Evolutionary conservation across 2,329 filamentous ascomycete species (phyloP).

Genomic region (Juglanconis sp.): DNA sequence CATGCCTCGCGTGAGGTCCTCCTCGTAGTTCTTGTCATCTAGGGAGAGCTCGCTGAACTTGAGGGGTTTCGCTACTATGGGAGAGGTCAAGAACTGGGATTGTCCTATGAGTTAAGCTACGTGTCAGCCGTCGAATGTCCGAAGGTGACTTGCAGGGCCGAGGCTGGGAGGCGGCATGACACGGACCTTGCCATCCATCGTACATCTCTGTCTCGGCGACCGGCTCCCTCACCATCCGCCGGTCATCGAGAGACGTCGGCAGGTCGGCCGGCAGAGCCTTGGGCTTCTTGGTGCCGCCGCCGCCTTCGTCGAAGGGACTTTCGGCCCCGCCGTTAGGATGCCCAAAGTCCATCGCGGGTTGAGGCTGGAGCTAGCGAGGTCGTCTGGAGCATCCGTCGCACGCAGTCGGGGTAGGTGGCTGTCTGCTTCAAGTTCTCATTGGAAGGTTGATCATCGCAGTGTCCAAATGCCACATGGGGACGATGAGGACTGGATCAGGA

Average conservation of each 20-base stretch:
- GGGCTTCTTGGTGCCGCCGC: conserved; percentile 41
- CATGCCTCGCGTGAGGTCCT: conserved; percentile 55
- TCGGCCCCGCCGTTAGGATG: conserved; percentile 44
- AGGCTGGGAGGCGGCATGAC: conserved; percentile 17
- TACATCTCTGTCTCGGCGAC: conserved; percentile 92
- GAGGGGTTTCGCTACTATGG: conserved; percentile 78
- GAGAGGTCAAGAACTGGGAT: conserved; percentile 89
- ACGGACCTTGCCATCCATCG: conserved; percentile 91
- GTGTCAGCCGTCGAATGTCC: conserved; percentile 1
- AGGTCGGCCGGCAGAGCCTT: conserved; percentile 74
- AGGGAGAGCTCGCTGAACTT: conserved; percentile 79
- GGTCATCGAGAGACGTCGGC: conserved; percentile 87
- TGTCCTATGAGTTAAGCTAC: conserved; percentile 59
- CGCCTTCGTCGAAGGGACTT: conserved; percentile 29
- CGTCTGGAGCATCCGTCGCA: conserved; percentile 9
- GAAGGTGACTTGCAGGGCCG: not conserved
- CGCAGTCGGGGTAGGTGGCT: not conserved
- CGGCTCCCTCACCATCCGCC: conserved; percentile 63
- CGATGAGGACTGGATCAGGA: not conserved
- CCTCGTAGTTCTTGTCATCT: conserved; percentile 72
- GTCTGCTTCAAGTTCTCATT: conserved; percentile 7
- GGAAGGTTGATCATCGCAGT: not conserved
- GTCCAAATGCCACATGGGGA: not conserved
- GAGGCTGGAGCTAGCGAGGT: conserved; percentile 8
- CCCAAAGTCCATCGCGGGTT: conserved; percentile 57